Percentiles rank a stretch among this genome's conserved stretches.
phyloP scores from a whole-genome alignment of 306 rosid genomes.

The Trichosanthes cucumerina region DNA sequence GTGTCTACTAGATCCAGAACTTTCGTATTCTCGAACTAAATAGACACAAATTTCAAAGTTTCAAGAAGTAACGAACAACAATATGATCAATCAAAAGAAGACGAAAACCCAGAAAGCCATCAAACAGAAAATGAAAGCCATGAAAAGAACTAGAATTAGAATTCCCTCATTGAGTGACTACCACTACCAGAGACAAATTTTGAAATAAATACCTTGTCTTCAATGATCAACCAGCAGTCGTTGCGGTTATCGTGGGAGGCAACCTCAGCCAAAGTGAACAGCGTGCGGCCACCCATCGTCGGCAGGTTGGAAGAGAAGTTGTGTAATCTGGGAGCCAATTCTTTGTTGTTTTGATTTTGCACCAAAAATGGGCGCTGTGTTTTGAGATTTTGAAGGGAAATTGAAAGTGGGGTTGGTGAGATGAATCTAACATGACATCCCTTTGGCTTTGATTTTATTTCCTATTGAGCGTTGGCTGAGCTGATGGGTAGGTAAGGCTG shows the following conservation, averaged over 20 bases:
- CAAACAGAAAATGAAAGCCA: background rate
- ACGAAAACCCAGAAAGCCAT: background rate
- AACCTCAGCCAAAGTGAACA: constrained; percentile 56
- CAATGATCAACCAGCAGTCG: constrained; percentile 81
- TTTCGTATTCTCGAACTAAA: too few species aligned
- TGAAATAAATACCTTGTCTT: constrained; percentile 48
- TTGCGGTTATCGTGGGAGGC: constrained; percentile 39
- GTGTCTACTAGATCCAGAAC: too few species aligned
- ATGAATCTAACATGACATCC: background rate
- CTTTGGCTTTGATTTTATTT: background rate
- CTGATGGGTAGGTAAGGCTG: background rate
- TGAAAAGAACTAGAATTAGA: background rate
- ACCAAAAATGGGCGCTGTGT: too few species aligned
- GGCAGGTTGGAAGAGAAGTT: background rate
- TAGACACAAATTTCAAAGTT: too few species aligned
- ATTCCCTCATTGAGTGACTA: background rate
- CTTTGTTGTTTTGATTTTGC: background rate
- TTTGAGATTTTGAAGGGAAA: background rate
- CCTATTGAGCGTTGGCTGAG: background rate
- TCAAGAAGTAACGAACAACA: background rate
- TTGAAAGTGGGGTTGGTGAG: constrained; percentile 2
- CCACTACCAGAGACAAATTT: background rate
- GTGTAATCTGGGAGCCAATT: background rate
- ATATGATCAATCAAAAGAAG: background rate
- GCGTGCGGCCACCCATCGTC: constrained; percentile 46